Conservation (phyloP, 495 filamentous ascomycete species). For the Talaromyces wortmannii region DNA sequence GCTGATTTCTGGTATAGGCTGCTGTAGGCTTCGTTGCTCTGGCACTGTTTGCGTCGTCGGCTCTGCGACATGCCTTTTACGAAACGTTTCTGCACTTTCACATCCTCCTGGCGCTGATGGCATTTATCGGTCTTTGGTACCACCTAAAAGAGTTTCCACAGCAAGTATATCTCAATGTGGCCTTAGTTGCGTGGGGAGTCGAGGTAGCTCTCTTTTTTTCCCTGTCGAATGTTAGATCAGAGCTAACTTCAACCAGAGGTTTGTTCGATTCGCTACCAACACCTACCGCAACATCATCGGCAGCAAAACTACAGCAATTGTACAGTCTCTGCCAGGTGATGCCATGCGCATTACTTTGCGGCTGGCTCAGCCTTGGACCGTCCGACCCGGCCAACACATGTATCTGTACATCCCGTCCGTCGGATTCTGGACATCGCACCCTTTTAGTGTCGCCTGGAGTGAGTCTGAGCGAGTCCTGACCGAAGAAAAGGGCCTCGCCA, state of each 20-base stretch:
- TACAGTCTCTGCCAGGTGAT: slow-evolving; percentile 77
- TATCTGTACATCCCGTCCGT: slow-evolving; percentile 78
- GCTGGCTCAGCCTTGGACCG: slow-evolving; percentile 67
- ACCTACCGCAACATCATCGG: slow-evolving; percentile 61
- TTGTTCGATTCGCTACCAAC: slow-evolving; percentile 60
- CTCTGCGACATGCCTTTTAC: slow-evolving; percentile 89
- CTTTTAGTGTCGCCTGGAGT: slow-evolving; percentile 90
- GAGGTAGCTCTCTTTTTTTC: slow-evolving; percentile 39
- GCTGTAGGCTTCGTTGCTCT: slow-evolving; percentile 46
- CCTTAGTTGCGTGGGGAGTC: slow-evolving; percentile 68
- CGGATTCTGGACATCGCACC: slow-evolving; percentile 80
- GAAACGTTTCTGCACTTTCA: slow-evolving; percentile 87
- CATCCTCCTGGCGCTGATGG: slow-evolving; percentile 57
- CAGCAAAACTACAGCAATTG: slow-evolving; percentile 59
- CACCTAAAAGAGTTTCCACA: slow-evolving; percentile 64
- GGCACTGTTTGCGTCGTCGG: slow-evolving; percentile 60
- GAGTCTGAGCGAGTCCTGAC: slow-evolving; percentile 31
- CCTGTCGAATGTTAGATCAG: not conserved
- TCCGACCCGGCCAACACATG: slow-evolving; percentile 78
- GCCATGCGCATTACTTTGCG: slow-evolving; percentile 75
- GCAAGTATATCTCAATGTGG: slow-evolving; percentile 56
- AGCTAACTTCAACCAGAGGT: slow-evolving; percentile 27
- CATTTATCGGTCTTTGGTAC: slow-evolving; percentile 60
- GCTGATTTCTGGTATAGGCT: slow-evolving; percentile 22
- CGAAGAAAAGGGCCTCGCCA: slow-evolving; percentile 36